phyloP scores from a whole-genome alignment of 768 basidiomycete genomes.

The Mycena amicta region DNA sequence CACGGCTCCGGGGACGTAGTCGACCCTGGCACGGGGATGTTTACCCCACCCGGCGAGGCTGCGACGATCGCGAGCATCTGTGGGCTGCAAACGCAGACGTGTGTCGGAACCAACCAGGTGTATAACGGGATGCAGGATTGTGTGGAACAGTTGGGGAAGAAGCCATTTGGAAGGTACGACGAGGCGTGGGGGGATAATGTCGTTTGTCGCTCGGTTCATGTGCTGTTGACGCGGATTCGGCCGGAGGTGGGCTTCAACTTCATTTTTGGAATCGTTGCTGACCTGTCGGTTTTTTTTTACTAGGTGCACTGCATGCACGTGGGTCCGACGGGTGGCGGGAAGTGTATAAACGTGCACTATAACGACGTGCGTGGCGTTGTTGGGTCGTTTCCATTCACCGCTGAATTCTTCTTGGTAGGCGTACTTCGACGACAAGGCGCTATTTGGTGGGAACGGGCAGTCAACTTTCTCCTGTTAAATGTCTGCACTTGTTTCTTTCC shows the following conservation, averaged over 20 bases:
- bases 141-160: background rate
- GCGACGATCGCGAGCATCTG: background rate
- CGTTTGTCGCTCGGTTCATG: constrained; percentile 3
- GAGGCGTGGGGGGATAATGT: constrained; percentile 12
- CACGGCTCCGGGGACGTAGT: background rate
- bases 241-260: constrained; percentile 1
- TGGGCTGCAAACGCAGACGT: background rate
- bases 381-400: too few species aligned
- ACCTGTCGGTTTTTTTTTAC: too few species aligned
- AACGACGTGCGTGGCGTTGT: constrained; percentile 2
- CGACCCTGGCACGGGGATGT: background rate
- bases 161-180: constrained; percentile 2
- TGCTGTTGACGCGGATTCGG: background rate
- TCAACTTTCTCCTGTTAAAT: too few species aligned
- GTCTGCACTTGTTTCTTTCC: too few species aligned
- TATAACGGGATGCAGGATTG: background rate
- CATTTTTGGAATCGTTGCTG: background rate
- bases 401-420: background rate
- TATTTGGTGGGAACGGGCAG: background rate
- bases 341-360: background rate
- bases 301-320: background rate
- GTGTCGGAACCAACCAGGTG: constrained; percentile 1
- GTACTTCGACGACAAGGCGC: background rate
- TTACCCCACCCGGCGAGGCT: background rate
- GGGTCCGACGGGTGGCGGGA: background rate